phyloP scores from a whole-genome alignment of 805 yeast genomes.

The Ogataea pilisensis region DNA sequence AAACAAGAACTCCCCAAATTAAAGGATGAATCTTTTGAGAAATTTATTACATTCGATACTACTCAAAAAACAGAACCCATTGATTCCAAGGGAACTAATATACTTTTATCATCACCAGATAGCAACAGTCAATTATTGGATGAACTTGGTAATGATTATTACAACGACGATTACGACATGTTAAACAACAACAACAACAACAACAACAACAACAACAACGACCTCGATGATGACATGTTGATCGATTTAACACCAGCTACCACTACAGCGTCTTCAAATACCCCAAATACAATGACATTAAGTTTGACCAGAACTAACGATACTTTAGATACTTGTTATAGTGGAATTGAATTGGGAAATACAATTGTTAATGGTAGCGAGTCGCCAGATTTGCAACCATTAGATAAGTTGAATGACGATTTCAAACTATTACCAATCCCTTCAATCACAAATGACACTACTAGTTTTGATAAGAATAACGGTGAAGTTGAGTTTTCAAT shows the following conservation, averaged over 20 bases:
- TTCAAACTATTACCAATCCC: slow-evolving; percentile 2
- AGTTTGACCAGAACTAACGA: slow-evolving; percentile 26
- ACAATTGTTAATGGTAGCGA: neutral
- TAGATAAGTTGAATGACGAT: neutral
- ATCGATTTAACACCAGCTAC: slow-evolving; percentile 4
- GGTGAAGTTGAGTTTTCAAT: neutral
- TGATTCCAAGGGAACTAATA: no score
- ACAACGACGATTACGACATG: neutral
- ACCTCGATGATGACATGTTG: slow-evolving; percentile 24
- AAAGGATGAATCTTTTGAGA: slow-evolving; percentile 13
- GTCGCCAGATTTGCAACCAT: neutral
- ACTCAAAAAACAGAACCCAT: neutral
- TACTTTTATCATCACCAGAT: neutral
- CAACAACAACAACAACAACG: no score
- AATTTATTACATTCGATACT: slow-evolving; percentile 12
- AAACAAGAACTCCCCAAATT: no score
- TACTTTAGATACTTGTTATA: slow-evolving; percentile 23
- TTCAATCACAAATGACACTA: neutral
- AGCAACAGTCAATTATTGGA: neutral
- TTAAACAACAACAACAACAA: neutral
- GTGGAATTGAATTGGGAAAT: slow-evolving; percentile 3
- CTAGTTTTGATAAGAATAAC: neutral
- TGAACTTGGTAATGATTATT: neutral
- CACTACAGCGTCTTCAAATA: slow-evolving; percentile 9
- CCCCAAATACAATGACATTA: slow-evolving; percentile 20